Conservation (phyloP, 129 eudicot species). For the Centaurea solstitialis region DNA sequence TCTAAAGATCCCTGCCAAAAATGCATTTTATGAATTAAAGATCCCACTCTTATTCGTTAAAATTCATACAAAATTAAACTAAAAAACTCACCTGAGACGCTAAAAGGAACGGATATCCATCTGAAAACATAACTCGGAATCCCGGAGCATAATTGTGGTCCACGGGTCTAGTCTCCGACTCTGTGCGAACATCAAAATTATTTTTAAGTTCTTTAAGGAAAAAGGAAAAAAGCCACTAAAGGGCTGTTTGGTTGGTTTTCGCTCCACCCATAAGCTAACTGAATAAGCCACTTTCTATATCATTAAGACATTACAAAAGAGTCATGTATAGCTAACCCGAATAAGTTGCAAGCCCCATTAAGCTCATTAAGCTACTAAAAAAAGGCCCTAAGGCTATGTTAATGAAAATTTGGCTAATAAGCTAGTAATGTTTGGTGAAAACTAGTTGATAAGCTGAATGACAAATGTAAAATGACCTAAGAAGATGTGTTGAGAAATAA, state of each 20-base stretch:
- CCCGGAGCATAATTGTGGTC: conserved; percentile 56
- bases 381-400: background rate
- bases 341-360: no score
- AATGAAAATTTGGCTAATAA: background rate
- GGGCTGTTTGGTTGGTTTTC: background rate
- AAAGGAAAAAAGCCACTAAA: background rate
- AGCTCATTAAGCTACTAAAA: background rate
- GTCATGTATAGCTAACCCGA: no score
- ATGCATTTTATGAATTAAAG: background rate
- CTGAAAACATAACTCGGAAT: conserved; percentile 56
- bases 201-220: background rate
- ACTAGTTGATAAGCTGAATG: background rate
- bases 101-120: conserved; percentile 63
- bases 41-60: background rate
- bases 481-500: background rate
- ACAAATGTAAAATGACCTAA: background rate
- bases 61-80: background rate
- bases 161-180: conserved; percentile 47
- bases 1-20: conserved; percentile 70
- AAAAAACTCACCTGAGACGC: conserved; percentile 57
- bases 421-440: background rate
- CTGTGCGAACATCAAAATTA: conserved; percentile 30
- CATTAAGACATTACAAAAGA: no score
- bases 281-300: background rate
- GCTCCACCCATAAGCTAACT: no score